Base-by-base conservation (phyloP, 495 filamentous ascomycete genomes). In the Hyaloscypha variabilis region DNA sequence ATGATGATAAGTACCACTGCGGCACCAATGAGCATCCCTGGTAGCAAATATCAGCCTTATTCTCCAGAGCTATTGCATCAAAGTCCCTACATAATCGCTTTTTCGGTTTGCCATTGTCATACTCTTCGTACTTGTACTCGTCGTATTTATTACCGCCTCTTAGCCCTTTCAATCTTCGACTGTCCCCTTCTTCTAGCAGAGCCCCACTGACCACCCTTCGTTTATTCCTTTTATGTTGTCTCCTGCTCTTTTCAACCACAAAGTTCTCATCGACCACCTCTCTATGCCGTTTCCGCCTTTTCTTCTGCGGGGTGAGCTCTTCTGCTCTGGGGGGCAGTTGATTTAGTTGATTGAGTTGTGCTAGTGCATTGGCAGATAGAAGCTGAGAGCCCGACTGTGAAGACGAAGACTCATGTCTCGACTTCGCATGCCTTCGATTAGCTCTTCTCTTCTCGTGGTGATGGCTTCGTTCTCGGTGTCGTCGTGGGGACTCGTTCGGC, bases 181-280 rank as follows among this genome's bases (percentile, higher is more conserved):
- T 75, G 62, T 78, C 77, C 1, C 89, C 90, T 74, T 92, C 89
- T 70, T 93, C 90, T 65, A 90, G 68, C 60, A 88, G 76, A 0
- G 88, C 83, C 19, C 90, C 90, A 56, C 89, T 92, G 6, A 90
- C 87, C 24, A 90, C 79, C 64, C 88, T 77, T 34, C 85, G 78
- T 55, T 81, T 82, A 62, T 79, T 78, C 36, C 77, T 76, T 46
- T 80, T 74, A 24, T 74, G 62, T 54, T 73, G 28, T 60, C 58
- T 68, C 31, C 62, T 69, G 60, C 52, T 56, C 65, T 62, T 57
- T 66, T 68, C 62, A 63, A 62, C 68, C 52, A 60, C 68, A 17
- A 74, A 42, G 31, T 66, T 75, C 73, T 73, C 70, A 63, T 72
- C 67, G 64, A 63, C 66, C 51, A 63, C 67, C 54, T 63, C 76